Evolutionary conservation across 2,329 filamentous ascomycete genomes (phyloP), one percentile per base, ranked within the genome.

Genomic region (Ceratocystis lukuohia): DNA sequence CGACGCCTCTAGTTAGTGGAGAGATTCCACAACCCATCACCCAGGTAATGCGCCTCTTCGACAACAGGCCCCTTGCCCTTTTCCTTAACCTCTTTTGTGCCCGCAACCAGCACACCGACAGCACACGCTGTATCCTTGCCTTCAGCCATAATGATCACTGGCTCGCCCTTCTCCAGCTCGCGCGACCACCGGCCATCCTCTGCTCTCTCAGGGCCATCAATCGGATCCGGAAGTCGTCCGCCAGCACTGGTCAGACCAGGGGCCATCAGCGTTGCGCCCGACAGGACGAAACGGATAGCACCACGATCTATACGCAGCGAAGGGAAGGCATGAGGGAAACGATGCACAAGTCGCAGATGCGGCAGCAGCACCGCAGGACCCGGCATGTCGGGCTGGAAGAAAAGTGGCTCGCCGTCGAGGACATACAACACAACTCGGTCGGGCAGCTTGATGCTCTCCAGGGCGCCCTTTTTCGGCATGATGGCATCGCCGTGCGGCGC

Each of bases 1-100:
- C 50, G 28, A 7, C 25, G 22, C 25, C 25, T 22, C 53, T 74
- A 83, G n/a, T 83, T 80, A 22, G 79, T 75, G 28, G 71, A 73
- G 69, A 96, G 74, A 71, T 82, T 89, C 94, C 94, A 99, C 71
- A 99, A 78, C 20, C 93, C 94, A 79, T 99, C 94, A 0, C 94
- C 94, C 65, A 97, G 75, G 78, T 88, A 97, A 81, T 99, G 94
- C 41, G 90, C 90, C 69, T 91, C 88, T 79, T 97, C 93, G 71
- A 97, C 89, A 17, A 92, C 94, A 5, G 92, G 89, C 0, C 94
- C 94, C 79, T 97, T 97, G 70, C 91, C 91, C 78, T 93, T 93
- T 70, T 85, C 87, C 83, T 94, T 96, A 75, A 96, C 92, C 76
- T 96, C 91, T 76, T 87, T 86, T 0, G 94, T 96, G 2, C 91